Evolutionary conservation across 257 asterid species (phyloP).

Genomic region (Primulina eburnea): DNA sequence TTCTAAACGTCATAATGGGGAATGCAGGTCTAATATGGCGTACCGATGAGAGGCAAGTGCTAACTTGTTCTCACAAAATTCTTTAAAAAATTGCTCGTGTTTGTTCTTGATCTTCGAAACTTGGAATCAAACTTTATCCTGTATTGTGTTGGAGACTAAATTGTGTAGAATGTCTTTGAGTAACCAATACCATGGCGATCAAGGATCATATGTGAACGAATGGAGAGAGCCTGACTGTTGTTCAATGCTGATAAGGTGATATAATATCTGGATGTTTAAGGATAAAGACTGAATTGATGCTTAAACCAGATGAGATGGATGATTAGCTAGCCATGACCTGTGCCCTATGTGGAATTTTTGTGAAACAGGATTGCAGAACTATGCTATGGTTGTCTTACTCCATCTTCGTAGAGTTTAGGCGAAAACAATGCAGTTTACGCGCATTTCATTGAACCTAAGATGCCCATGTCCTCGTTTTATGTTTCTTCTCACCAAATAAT

Average conservation of each 20-base stretch:
- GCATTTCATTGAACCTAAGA: not conserved
- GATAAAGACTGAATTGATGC: not conserved
- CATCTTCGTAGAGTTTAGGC: too few species aligned
- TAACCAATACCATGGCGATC: slow-evolving; percentile 6
- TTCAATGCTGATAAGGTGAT: slow-evolving; percentile 1
- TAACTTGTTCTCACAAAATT: slow-evolving; percentile 12
- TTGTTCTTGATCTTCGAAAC: slow-evolving; percentile 5
- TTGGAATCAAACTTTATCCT: not conserved
- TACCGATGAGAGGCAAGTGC: slow-evolving; percentile 80
- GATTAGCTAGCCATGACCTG: not conserved
- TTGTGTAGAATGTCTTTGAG: slow-evolving; percentile 8
- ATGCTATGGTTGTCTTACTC: too few species aligned
- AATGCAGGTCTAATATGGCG: slow-evolving; percentile 93
- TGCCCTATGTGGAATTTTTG: not conserved
- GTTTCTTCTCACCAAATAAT: not conserved
- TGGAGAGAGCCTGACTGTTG: not conserved
- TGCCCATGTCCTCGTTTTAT: not conserved
- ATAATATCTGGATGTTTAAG: not conserved
- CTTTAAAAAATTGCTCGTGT: slow-evolving; percentile 12
- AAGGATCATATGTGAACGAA: slow-evolving; percentile 1
- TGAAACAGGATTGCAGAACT: too few species aligned
- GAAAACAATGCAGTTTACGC: too few species aligned
- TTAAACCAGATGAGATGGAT: not conserved
- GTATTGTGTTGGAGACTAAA: slow-evolving; percentile 8
- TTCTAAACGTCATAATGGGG: slow-evolving; percentile 80